Conservation (phyloP, 345 rosid genomes). For the Capsella bursapastoris region DNA sequence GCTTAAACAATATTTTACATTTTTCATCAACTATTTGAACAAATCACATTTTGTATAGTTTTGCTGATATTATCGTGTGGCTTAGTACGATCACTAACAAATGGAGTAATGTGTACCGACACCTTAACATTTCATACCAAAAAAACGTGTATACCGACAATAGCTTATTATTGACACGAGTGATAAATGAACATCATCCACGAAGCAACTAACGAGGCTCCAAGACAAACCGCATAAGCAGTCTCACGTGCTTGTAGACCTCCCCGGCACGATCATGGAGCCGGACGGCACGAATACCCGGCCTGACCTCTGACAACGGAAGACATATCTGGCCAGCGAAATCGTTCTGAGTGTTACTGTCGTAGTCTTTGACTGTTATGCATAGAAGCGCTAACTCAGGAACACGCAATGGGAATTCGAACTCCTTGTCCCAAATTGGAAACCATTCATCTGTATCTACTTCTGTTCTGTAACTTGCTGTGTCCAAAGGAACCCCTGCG, state of each 20-base stretch:
- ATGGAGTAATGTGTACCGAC: neutral
- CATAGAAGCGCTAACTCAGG: slow-evolving; percentile 79
- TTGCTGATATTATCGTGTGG: neutral
- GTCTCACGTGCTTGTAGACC: slow-evolving; percentile 58
- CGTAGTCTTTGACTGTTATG: slow-evolving; percentile 71
- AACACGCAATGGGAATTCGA: slow-evolving; percentile 68
- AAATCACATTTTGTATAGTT: neutral
- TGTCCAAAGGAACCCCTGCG: slow-evolving; percentile 75
- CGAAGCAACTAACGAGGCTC: slow-evolving; percentile 29
- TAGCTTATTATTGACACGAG: neutral
- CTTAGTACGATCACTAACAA: neutral
- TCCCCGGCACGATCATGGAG: slow-evolving; percentile 61
- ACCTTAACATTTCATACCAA: neutral
- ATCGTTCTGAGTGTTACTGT: slow-evolving; percentile 70
- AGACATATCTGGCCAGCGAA: slow-evolving; percentile 88
- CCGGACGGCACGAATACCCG: slow-evolving; percentile 73
- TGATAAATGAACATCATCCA: slow-evolving; percentile 5
- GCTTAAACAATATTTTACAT: neutral
- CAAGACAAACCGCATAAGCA: slow-evolving; percentile 46
- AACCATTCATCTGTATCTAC: slow-evolving; percentile 69
- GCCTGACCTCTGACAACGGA: slow-evolving; percentile 68
- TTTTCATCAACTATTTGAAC: neutral
- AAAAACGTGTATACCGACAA: slow-evolving; percentile 4
- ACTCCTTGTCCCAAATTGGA: slow-evolving; percentile 86
- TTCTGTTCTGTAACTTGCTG: slow-evolving; percentile 67